phyloP scores from a whole-genome alignment of 139 green algal genomes.

The Zygnema circumcarinatum region DNA sequence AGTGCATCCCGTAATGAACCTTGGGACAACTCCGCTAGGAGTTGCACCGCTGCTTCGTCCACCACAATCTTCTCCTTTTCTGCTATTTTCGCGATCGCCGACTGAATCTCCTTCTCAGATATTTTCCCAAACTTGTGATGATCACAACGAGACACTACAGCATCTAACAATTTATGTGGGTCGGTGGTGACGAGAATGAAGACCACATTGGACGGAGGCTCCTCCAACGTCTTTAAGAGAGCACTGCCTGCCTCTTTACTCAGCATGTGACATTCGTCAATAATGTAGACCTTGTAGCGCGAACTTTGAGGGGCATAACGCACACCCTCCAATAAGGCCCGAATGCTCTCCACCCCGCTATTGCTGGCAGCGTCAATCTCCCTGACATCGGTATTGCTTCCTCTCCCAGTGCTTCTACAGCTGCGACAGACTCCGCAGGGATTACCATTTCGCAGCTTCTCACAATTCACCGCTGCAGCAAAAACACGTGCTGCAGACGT shows the following conservation, averaged over 20 bases:
- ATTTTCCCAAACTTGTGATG: slow-evolving; percentile 15
- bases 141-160: slow-evolving; percentile 11
- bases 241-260: slow-evolving; percentile 33
- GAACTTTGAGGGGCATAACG: background rate
- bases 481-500: slow-evolving; percentile 18
- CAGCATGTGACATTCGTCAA: slow-evolving; percentile 55
- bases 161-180: slow-evolving; percentile 7
- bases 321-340: background rate
- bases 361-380: slow-evolving; percentile 40
- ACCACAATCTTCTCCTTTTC: slow-evolving; percentile 6
- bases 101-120: background rate
- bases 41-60: background rate
- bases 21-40: background rate
- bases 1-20: background rate
- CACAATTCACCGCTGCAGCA: slow-evolving; percentile 24
- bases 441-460: background rate
- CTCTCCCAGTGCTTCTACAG: background rate
- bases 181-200: slow-evolving; percentile 52
- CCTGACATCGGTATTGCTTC: slow-evolving; percentile 3
- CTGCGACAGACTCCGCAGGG: background rate
- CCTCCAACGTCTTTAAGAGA: slow-evolving; percentile 48
- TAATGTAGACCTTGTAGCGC: slow-evolving; percentile 51
- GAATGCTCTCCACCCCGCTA: slow-evolving; percentile 29
- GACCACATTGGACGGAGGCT: slow-evolving; percentile 35
- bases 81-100: background rate